These are phyloP conservation scores for Kodamaea hsintzibuensis DNA, from an alignment of 805 yeast genomes.

Conservation along the genomic window DNA sequence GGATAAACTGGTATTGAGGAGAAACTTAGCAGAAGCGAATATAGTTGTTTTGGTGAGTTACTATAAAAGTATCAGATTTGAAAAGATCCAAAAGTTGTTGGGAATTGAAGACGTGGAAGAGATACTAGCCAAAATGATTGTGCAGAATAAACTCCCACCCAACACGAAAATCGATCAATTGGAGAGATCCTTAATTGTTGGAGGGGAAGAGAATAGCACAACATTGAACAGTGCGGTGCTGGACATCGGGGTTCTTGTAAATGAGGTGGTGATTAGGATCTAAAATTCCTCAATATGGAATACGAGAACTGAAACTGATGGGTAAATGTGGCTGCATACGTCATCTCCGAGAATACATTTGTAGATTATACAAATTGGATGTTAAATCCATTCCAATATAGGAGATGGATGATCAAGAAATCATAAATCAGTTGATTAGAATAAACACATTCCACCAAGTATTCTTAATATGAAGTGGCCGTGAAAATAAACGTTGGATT, in stretches of 20 bases:
- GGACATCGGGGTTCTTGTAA: slow-evolving; percentile 27
- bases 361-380: too few species aligned
- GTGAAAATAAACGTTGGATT: neutral
- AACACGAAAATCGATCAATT: slow-evolving; percentile 37
- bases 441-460: neutral
- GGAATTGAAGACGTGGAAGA: slow-evolving; percentile 24
- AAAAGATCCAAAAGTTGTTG: slow-evolving; percentile 22
- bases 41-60: slow-evolving; percentile 30
- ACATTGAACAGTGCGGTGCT: slow-evolving; percentile 26
- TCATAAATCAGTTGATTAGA: neutral
- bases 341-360: too few species aligned
- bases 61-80: slow-evolving; percentile 27
- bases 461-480: too few species aligned
- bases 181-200: slow-evolving; percentile 25
- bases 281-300: neutral
- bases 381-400: too few species aligned
- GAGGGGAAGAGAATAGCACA: slow-evolving; percentile 13
- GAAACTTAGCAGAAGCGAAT: slow-evolving; percentile 33
- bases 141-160: slow-evolving; percentile 29
- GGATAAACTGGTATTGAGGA: neutral
- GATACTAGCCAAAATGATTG: slow-evolving; percentile 35
- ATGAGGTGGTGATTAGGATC: slow-evolving; percentile 15
- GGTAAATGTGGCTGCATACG: too few species aligned
- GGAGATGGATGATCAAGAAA: neutral
- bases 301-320: too few species aligned